Evolutionary conservation across 257 asterid species (phyloP), one percentile per base, ranked within the genome.

Genomic region (Pogostemon cablin): DNA sequence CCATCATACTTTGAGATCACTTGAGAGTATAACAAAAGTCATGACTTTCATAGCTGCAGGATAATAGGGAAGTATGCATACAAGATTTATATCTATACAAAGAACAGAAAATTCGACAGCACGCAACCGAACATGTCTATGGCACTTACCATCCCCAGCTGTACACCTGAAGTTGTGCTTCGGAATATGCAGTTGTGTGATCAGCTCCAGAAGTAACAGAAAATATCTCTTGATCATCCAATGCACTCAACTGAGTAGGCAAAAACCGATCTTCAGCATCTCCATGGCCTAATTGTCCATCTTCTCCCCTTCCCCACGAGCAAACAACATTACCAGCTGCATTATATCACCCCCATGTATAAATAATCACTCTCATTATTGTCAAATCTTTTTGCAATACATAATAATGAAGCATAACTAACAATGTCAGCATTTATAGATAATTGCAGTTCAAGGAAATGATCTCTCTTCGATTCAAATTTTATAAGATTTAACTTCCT

Each of bases 221-320:
- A 35, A 83, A 84, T 63, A 95, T 86, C 47, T 89, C 89, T 62
- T 82, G 85, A 54, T 85, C 96, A 81, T 86, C 95, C 83, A 95
- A 68, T 69, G 93, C 93, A 82, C 96, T 89, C 85, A 88, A 44
- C 58, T 89, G 95, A 75, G 96, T 87, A 8, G 99, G 98, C 17
- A 81, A 86, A 78, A 85, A 83, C 4, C 96, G 91, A 83, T 95
- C 98, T 46, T 89, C 96, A 4, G 98, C 93, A 74, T 91, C 99
- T 40, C 99, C 99, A 65, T 83, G 99, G 37, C 99, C 99, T 42
- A 95, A 84, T 73, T 95, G 99, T 12, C 99, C 99, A 68, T 95
- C 99, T 87, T 95, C 99, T 76, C 98, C 99, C 84, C 99, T 85
- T 79, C 99, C 99, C 99, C 99, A 95, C 4, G 99, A 86, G 88